These are phyloP conservation scores for Botrytis cinerea DNA, from an alignment of 2,329 filamentous ascomycete species.

Conservation along the genomic window DNA sequence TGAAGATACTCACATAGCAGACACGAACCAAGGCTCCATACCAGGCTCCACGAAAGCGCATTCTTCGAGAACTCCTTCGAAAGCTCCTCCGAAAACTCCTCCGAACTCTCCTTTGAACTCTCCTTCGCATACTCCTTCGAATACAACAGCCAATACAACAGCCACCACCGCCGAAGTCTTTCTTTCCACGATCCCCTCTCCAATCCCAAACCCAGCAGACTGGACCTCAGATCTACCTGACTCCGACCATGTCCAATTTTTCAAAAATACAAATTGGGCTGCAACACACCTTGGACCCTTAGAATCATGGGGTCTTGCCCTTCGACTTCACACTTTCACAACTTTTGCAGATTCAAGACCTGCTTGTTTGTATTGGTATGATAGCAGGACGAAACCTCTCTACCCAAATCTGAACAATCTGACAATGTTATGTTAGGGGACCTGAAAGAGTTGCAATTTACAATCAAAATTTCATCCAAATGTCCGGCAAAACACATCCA, in stretches of 20 bases:
- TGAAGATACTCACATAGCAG: neutral
- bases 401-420: slow-evolving; percentile 1
- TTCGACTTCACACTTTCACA: slow-evolving; percentile 33
- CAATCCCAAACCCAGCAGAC: slow-evolving; percentile 17
- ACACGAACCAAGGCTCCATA: neutral
- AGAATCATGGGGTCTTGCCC: slow-evolving; percentile 29
- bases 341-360: slow-evolving; percentile 35
- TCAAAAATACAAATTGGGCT: slow-evolving; percentile 34
- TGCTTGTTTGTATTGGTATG: slow-evolving; percentile 35
- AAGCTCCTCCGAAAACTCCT: neutral
- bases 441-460: slow-evolving; percentile 35
- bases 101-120: too few species aligned
- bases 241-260: slow-evolving; percentile 33
- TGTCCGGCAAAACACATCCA: slow-evolving; percentile 35
- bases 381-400: neutral
- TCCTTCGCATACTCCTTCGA: too few species aligned
- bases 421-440: slow-evolving; percentile 30
- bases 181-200: neutral
- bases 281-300: slow-evolving; percentile 32
- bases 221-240: slow-evolving; percentile 33
- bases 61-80: neutral
- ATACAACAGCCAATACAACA: neutral
- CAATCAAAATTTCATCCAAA: slow-evolving; percentile 35
- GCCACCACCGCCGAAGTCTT: too few species aligned
- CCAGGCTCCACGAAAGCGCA: neutral